Evolutionary conservation across 192 early-diverging fungal species (phyloP).

Genomic region (Chytriomyces sp.): DNA sequence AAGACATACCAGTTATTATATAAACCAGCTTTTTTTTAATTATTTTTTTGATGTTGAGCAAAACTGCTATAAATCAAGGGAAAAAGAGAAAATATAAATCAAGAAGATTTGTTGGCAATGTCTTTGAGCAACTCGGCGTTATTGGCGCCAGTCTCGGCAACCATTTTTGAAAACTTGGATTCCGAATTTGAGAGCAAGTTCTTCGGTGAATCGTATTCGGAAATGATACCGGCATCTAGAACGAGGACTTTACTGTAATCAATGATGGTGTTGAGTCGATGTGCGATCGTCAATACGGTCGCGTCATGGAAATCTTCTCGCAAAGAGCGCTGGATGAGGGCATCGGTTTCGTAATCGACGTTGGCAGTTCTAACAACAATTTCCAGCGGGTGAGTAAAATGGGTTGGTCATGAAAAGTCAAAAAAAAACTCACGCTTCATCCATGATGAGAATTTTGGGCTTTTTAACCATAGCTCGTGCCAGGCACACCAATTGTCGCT

Average conservation of each 20-base stretch:
- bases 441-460: constrained; percentile 54
- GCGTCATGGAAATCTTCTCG: constrained; percentile 48
- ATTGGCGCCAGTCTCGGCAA: constrained; percentile 42
- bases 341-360: constrained; percentile 58
- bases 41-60: too few relatives aligned
- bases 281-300: constrained; percentile 59
- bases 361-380: constrained; percentile 45
- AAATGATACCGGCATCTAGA: constrained; percentile 74
- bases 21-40: too few relatives aligned
- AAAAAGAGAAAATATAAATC: not conserved
- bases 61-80: too few relatives aligned
- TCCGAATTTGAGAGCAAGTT: constrained; percentile 59
- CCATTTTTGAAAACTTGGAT: constrained; percentile 42
- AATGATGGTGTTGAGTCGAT: constrained; percentile 48
- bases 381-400: constrained; percentile 29
- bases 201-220: constrained; percentile 82
- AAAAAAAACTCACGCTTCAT: constrained; percentile 34
- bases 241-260: constrained; percentile 52
- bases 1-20: too few relatives aligned
- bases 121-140: constrained; percentile 35
- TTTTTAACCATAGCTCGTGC: constrained; percentile 59
- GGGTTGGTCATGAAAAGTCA: not conserved
- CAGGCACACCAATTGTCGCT: constrained; percentile 63
- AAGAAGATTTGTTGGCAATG: constrained; percentile 16
- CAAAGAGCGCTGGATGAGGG: constrained; percentile 55